Conservation (phyloP, 2,329 filamentous ascomycete species). For the Byssochlamys sp. region DNA sequence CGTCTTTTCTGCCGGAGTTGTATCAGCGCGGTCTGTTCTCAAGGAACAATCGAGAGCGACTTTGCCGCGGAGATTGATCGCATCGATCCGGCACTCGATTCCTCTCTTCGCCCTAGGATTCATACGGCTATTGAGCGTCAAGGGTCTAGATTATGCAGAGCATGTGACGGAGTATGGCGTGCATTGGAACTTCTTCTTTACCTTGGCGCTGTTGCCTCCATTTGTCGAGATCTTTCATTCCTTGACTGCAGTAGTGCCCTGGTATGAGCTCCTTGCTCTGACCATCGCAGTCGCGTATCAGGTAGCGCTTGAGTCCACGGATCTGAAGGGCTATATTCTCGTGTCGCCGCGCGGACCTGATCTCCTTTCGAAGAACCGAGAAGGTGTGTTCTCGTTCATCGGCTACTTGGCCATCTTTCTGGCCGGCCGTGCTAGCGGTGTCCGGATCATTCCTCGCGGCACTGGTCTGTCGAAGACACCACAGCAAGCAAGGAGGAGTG, state of each 20-base stretch:
- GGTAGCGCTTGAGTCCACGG: conserved; percentile 61
- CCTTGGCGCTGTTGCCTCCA: conserved; percentile 74
- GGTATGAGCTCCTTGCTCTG: conserved; percentile 66
- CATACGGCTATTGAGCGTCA: conserved; percentile 75
- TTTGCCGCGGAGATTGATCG: conserved; percentile 50
- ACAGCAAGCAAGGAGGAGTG: conserved; percentile 41
- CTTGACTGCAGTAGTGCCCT: conserved; percentile 59
- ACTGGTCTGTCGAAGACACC: conserved; percentile 35
- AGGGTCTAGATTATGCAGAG: conserved; percentile 88
- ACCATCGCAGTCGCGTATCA: conserved; percentile 64
- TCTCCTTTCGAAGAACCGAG: conserved; percentile 78
- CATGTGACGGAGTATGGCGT: conserved; percentile 96
- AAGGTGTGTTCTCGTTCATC: conserved; percentile 88
- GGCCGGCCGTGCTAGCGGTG: conserved; percentile 72
- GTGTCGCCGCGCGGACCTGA: conserved; percentile 64
- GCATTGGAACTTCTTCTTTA: conserved; percentile 99
- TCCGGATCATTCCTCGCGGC: conserved; percentile 63
- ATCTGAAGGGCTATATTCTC: conserved; percentile 73
- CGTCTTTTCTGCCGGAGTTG: conserved; percentile 84
- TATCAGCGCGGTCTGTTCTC: conserved; percentile 73
- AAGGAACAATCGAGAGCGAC: conserved; percentile 49
- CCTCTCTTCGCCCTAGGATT: conserved; percentile 73
- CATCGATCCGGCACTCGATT: conserved; percentile 67
- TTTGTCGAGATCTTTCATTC: conserved; percentile 78
- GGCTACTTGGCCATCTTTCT: conserved; percentile 94